Conservation (phyloP, 345 rosid genomes). For the Melaleuca quinquenervia region DNA sequence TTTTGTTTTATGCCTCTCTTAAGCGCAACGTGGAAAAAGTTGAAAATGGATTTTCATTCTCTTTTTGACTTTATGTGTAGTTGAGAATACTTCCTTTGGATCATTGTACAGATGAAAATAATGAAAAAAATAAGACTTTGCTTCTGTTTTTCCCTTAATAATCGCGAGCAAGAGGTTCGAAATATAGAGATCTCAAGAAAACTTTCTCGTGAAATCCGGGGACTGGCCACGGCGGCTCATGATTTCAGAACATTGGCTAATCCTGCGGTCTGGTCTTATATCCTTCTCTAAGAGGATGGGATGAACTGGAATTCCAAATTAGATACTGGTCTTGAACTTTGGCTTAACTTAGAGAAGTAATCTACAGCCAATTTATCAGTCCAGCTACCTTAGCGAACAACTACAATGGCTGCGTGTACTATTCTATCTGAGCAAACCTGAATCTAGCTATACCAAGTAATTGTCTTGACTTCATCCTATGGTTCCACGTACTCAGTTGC, state of each 20-base stretch:
- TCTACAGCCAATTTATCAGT: neutral
- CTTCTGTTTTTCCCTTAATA: neutral
- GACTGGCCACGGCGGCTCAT: neutral
- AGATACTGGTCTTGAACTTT: neutral
- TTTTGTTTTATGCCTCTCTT: neutral
- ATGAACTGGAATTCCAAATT: neutral
- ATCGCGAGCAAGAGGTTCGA: neutral
- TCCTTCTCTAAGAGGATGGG: neutral
- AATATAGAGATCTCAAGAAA: neutral
- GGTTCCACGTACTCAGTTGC: neutral
- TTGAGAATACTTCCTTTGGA: neutral
- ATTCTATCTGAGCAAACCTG: neutral
- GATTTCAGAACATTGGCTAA: neutral
- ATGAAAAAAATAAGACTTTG: neutral
- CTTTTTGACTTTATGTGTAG: neutral
- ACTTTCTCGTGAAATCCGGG: neutral
- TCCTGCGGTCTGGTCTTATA: neutral
- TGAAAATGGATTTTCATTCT: neutral
- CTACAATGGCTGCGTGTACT: neutral
- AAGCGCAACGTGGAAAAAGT: neutral
- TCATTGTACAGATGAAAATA: neutral
- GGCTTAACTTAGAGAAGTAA: neutral
- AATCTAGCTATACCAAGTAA: neutral
- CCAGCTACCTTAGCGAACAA: neutral
- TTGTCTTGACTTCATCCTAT: neutral